These are phyloP conservation scores for Yarrowia deformans DNA, from an alignment of 805 yeast species.

Conservation along the genomic window DNA sequence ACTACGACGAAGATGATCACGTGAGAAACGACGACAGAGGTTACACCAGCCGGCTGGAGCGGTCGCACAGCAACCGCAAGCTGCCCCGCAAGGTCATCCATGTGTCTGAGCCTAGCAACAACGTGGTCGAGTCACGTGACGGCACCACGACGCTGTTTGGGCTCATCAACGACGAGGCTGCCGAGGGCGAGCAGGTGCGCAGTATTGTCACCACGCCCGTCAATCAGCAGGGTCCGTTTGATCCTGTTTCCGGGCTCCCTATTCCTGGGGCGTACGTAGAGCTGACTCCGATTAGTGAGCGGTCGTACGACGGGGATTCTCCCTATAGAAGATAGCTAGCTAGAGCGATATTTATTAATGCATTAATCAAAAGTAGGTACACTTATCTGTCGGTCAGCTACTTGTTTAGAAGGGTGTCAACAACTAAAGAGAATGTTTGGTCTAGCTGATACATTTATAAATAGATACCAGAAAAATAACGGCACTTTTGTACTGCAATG, in stretches of 20 bases:
- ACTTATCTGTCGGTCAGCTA: too few species aligned
- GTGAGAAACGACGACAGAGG: not conserved
- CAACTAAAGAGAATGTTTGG: too few species aligned
- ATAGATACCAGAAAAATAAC: too few species aligned
- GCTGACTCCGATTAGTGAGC: slow-evolving; percentile 34
- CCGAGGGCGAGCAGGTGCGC: not conserved
- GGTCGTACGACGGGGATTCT: slow-evolving; percentile 17
- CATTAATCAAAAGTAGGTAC: too few species aligned
- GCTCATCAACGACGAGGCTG: slow-evolving; percentile 11
- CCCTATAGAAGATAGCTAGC: slow-evolving; percentile 14
- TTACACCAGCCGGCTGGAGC: slow-evolving; percentile 10
- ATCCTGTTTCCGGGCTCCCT: slow-evolving; percentile 25
- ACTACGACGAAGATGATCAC: slow-evolving; percentile 30
- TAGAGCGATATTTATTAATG: slow-evolving; percentile 6
- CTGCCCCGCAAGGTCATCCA: slow-evolving; percentile 24
- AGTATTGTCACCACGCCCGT: slow-evolving; percentile 21
- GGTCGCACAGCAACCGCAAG: slow-evolving; percentile 28
- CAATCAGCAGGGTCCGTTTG: slow-evolving; percentile 25
- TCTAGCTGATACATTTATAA: too few species aligned
- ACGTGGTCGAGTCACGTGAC: slow-evolving; percentile 7
- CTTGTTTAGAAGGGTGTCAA: too few species aligned
- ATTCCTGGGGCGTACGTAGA: slow-evolving; percentile 17
- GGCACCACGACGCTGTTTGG: slow-evolving; percentile 22
- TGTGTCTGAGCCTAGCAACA: not conserved
- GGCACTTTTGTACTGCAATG: too few species aligned